Base-by-base conservation (phyloP, 2,329 filamentous ascomycete genomes). In the Pseudogymnoascus sp. region DNA sequence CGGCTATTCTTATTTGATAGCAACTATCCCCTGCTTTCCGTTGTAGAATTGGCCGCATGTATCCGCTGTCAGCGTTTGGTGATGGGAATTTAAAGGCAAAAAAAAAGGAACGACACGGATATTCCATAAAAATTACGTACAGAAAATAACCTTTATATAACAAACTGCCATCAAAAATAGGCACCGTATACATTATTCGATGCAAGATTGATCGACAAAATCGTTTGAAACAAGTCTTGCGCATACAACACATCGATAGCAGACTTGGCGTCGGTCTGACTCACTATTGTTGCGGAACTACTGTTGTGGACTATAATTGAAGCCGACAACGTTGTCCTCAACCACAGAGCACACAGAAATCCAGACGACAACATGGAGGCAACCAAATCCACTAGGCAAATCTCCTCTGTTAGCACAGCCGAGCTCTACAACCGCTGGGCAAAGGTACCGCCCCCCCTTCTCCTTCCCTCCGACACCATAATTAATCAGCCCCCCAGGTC, bases 341-440 rank as follows among this genome's bases (percentile, higher is more conserved):
- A 33, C 12, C 15, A 5, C 2, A 33, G 7, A 33, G 7, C 2
- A 7, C 5, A 21, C 27, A n/a, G 33, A 31, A 12, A 8, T 31
- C 8, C 7, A 55, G n/a, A 1, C 29, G 45, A 33, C n/a, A 33
- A 33, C 9, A 55, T 55, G 45, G 27, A 31, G n/a, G 2, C n/a
- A n/a, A n/a, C 45, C 8, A 55, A 55, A 7, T 8, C 61, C 15
- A 61, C 66, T 7, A 63, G 62, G 27, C 61, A 59, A 35, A 63
- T 73, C 60, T 64, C 70, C 31, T 74, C 72, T 8, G 66, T 74
- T 2, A 65, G 73, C n/a, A 81, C 75, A 0, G 69, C 72, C 35
- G 71, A 75, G n/a, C 75, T 80, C 10, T 82, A 82, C 67, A 70
- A 79, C 59, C 74, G 76, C 61, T 82, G 79, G 80, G 76, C 79